Evolutionary conservation across 2,329 filamentous ascomycete species (phyloP), one percentile per base, ranked within the genome.

Genomic region (Penicillium sp.): DNA sequence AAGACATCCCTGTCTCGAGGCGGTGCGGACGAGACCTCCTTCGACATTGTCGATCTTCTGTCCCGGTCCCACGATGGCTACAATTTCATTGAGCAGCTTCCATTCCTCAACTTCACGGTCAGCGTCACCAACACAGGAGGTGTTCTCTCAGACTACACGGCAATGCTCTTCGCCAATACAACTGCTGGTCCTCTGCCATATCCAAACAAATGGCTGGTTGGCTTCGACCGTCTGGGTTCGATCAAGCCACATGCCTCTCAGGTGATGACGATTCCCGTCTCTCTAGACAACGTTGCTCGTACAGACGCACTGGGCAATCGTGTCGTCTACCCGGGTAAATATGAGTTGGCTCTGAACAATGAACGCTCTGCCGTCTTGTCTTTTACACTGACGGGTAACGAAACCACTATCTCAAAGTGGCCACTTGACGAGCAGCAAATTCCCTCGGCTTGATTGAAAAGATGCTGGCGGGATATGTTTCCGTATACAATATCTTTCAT

Each of bases 201-300:
- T 33, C 78, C 78, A 1, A 75, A 73, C 56, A 80, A 80, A 55
- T 76, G 75, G 70, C 70, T 81, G 6, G 74, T 77, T 3, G 75
- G 74, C 0, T 78, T 75, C 50, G 71, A 77, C 22, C 65, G 76
- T 2, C 58, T 78, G 0, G 60, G 68, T 1, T 66, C 54, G 2
- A 47, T 73, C 56, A 56, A 69, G 16, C 64, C 69, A 1, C 67
- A 68, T 0, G 50, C 62, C 6, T 69, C 68, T 5, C 50, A 66
- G 47, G 69, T 64, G 0, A 65, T 77, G 43, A 65, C 58, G 0
- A 67, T 80, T 43, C 72, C 75, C 0, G 61, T 80, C 33, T 72
- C 74, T 1, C 66, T 79, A 7, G 76, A 76, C 16, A 73, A 69
- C 46, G 60, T 80, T 7, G 74, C 76, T 0, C 64, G 78, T 5